phyloP scores from a whole-genome alignment of 2,329 filamentous ascomycete genomes.

The Colletotrichum lupini region DNA sequence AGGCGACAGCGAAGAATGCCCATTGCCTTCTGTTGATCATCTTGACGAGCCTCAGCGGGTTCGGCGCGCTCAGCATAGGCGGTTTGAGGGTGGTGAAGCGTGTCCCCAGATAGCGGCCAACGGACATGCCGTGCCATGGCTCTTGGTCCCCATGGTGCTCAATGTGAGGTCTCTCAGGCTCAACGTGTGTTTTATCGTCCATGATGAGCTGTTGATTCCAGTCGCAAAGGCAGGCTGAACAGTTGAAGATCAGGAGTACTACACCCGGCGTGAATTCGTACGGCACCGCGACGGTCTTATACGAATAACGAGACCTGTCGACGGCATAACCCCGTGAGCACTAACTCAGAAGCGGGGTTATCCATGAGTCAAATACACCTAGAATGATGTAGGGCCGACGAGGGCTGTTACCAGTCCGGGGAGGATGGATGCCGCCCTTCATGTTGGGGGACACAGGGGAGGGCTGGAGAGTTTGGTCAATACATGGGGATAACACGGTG shows the following conservation, averaged over 20 bases:
- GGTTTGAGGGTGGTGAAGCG: constrained; percentile 68
- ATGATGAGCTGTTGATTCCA: neutral
- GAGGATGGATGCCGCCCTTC: neutral
- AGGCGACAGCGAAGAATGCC: constrained; percentile 66
- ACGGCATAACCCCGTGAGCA: neutral
- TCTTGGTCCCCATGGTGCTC: constrained; percentile 44
- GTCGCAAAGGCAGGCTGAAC: neutral
- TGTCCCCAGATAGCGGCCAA: constrained; percentile 58
- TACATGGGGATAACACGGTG: constrained; percentile 7
- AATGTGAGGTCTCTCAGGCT: neutral
- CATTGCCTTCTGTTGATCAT: constrained; percentile 63
- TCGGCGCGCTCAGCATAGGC: constrained; percentile 64
- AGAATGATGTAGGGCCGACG: constrained; percentile 1
- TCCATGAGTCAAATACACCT: constrained; percentile 23
- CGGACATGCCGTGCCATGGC: constrained; percentile 62
- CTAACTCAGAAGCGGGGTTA: constrained; percentile 12
- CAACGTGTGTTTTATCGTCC: constrained; percentile 22
- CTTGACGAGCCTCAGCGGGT: constrained; percentile 60
- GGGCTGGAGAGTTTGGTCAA: neutral
- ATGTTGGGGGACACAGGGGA: neutral
- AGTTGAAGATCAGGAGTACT: neutral
- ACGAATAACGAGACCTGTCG: neutral
- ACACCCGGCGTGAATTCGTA: too few species aligned
- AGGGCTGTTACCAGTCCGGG: neutral
- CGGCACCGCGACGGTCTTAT: constrained; percentile 11